Evolutionary conservation across 1,284 basidiomycete species (phyloP).

Genomic region (Ustilago nuda): DNA sequence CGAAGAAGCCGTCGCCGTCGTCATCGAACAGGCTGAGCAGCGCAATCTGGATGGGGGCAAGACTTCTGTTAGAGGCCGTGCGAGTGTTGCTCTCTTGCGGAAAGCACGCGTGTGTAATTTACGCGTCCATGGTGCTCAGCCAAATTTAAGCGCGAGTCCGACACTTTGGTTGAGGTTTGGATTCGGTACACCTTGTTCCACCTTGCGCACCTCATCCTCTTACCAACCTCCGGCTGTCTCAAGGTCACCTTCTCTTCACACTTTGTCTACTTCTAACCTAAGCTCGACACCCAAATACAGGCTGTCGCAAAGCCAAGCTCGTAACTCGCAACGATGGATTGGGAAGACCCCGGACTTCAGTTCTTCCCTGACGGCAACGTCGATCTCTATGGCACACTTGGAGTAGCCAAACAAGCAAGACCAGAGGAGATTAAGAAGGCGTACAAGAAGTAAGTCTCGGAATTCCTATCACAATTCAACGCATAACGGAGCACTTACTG

Average conservation of each 20-base stretch:
- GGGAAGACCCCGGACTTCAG: slow-evolving; percentile 63
- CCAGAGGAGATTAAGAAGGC: slow-evolving; percentile 64
- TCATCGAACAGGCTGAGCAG: background rate
- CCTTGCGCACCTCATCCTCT: background rate
- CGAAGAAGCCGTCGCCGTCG: background rate
- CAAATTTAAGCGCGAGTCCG: slow-evolving; percentile 10
- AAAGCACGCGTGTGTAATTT: slow-evolving; percentile 25
- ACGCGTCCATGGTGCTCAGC: slow-evolving; percentile 29
- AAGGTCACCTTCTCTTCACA: background rate
- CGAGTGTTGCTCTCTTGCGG: slow-evolving; percentile 13
- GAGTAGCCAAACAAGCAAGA: slow-evolving; percentile 48
- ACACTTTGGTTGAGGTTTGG: slow-evolving; percentile 11
- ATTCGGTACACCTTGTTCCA: background rate
- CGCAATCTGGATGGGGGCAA: background rate
- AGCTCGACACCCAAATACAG: background rate
- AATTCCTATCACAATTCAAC: background rate
- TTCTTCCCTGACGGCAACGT: slow-evolving; percentile 66
- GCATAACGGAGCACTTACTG: background rate
- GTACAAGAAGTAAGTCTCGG: slow-evolving; percentile 58
- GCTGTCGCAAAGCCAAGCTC: background rate
- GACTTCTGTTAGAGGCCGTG: slow-evolving; percentile 11
- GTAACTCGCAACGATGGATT: slow-evolving; percentile 36
- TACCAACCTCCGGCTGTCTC: background rate
- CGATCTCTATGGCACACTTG: slow-evolving; percentile 66
- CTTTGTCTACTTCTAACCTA: background rate